Conservation (phyloP, 441 rosid species). For the Cnidoscolus chayamansa region DNA sequence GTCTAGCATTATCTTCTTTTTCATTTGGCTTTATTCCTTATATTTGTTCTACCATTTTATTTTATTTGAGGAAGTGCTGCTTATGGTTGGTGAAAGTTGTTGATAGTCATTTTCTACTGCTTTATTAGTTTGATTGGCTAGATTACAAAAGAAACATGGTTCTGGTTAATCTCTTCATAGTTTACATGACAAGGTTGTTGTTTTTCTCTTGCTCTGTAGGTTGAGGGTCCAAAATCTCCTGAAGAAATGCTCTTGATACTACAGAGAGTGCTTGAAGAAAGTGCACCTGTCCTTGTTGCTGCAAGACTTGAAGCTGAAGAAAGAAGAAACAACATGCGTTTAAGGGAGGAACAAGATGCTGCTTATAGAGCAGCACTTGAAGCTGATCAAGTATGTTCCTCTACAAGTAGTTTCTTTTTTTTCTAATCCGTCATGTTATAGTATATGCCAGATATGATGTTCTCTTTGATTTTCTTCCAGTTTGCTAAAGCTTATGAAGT, state of each 20-base stretch:
- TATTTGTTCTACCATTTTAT: not conserved
- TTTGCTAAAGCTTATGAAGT: not conserved
- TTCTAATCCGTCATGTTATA: not conserved
- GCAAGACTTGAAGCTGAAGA: conserved; percentile 93
- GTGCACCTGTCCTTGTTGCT: conserved; percentile 74
- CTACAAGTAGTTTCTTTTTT: conserved; percentile 5
- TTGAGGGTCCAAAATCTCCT: conserved; percentile 88
- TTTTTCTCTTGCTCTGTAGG: conserved; percentile 40
- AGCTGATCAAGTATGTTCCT: conserved; percentile 78
- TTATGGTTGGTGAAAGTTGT: not conserved
- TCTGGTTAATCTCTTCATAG: not conserved
- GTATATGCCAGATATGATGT: not conserved
- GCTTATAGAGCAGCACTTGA: conserved; percentile 95
- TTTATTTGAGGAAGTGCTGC: not conserved
- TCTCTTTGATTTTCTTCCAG: not conserved
- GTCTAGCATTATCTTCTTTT: not conserved
- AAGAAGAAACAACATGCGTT: conserved; percentile 67
- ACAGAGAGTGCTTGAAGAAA: conserved; percentile 91
- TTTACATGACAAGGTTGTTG: conserved; percentile 8
- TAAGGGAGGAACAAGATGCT: conserved; percentile 98
- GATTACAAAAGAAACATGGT: not conserved
- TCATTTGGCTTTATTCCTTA: not conserved
- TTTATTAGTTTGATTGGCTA: conserved; percentile 1
- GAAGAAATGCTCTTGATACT: conserved; percentile 67
- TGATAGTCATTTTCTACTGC: not conserved